phyloP scores from a whole-genome alignment of 2,329 filamentous ascomycete species.

The Sporothrix inflata region DNA sequence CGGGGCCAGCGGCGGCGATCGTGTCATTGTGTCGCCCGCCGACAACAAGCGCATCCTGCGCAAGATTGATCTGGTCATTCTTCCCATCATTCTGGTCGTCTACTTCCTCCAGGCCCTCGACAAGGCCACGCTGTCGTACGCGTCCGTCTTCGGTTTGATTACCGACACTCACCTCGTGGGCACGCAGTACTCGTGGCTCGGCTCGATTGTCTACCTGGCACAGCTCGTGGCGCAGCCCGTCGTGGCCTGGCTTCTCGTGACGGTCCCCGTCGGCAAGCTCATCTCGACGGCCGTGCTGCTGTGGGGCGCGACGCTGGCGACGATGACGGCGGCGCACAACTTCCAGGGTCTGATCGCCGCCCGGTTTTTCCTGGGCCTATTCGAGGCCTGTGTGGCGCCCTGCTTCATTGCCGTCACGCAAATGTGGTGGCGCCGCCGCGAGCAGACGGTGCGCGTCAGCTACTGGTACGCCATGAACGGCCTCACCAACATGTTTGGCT shows the following conservation, averaged over 20 bases:
- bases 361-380: conserved; percentile 48
- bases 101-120: conserved; percentile 37
- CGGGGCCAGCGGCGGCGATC: conserved; percentile 27
- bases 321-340: conserved; percentile 39
- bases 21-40: conserved; percentile 52
- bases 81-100: conserved; percentile 47
- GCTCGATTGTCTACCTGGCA: conserved; percentile 46
- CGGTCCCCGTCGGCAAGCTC: conserved; percentile 38
- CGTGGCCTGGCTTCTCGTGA: conserved; percentile 36
- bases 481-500: conserved; percentile 60
- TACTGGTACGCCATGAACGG: conserved; percentile 67
- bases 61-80: conserved; percentile 54
- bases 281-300: conserved; percentile 35
- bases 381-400: conserved; percentile 47
- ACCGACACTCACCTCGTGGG: conserved; percentile 31
- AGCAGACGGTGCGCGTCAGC: conserved; percentile 60
- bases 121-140: conserved; percentile 36
- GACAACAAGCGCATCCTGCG: conserved; percentile 57
- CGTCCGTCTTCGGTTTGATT: conserved; percentile 35
- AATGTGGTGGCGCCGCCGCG: conserved; percentile 64
- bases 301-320: conserved; percentile 37
- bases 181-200: conserved; percentile 36
- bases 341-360: conserved; percentile 43
- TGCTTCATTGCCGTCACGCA: conserved; percentile 61
- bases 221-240: conserved; percentile 37